These are phyloP conservation scores for Hemileccinum rubropunctum DNA, from an alignment of 768 basidiomycete species.

Conservation along the genomic window DNA sequence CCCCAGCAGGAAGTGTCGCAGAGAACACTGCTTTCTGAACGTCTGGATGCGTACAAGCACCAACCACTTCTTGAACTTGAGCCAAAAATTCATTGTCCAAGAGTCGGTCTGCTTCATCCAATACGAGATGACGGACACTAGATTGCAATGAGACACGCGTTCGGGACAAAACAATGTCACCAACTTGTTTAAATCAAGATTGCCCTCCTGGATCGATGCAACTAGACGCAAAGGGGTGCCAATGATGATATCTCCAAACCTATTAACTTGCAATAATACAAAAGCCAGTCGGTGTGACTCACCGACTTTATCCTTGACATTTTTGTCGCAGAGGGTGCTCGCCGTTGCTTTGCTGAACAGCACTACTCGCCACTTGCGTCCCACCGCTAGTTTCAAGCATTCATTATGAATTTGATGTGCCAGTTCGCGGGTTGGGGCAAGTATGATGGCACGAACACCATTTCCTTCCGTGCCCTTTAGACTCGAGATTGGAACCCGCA, in stretches of 20 bases:
- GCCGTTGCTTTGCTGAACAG: constrained; percentile 91
- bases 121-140: constrained; percentile 81
- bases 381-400: constrained; percentile 75
- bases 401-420: constrained; percentile 95
- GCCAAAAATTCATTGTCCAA: constrained; percentile 84
- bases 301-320: constrained; percentile 75
- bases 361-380: constrained; percentile 78
- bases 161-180: constrained; percentile 24
- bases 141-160: constrained; percentile 1
- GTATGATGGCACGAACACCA: constrained; percentile 74
- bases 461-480: constrained; percentile 41
- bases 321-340: constrained; percentile 70
- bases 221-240: constrained; percentile 91
- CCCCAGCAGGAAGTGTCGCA: constrained; percentile 88
- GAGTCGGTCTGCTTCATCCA: constrained; percentile 92
- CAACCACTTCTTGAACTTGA: constrained; percentile 86
- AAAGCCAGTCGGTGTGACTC: constrained; percentile 27
- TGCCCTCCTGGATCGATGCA: constrained; percentile 67
- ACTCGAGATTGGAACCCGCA: constrained; percentile 54
- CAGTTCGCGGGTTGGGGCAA: constrained; percentile 94
- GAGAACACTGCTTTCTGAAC: constrained; percentile 91
- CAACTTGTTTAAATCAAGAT: constrained; percentile 70
- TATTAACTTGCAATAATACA: neutral
- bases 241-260: constrained; percentile 73
- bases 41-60: constrained; percentile 63